These are phyloP conservation scores for Sarocladium oryzae DNA, from an alignment of 2,329 filamentous ascomycete genomes.

Conservation along the genomic window DNA sequence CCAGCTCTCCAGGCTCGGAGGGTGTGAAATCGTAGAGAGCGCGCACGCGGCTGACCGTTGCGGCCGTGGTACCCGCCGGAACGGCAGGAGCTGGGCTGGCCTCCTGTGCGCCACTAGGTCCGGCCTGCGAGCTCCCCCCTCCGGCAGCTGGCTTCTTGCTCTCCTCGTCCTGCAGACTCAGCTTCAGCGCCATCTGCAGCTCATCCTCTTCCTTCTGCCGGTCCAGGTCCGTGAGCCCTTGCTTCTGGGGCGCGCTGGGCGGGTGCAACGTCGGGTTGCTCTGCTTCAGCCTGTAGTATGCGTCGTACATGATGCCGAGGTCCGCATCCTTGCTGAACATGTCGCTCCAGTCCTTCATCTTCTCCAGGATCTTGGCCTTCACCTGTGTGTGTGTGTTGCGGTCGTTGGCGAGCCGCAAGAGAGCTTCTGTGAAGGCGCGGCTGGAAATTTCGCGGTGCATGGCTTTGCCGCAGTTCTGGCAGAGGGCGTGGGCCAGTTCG, in stretches of 20 bases:
- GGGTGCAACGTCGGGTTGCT: slow-evolving; percentile 83
- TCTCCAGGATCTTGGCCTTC: slow-evolving; percentile 92
- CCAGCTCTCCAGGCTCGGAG: slow-evolving; percentile 87
- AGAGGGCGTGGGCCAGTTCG: slow-evolving; percentile 85
- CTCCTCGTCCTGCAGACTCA: slow-evolving; percentile 86
- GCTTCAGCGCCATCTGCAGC: slow-evolving; percentile 86
- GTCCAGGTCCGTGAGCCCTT: slow-evolving; percentile 81
- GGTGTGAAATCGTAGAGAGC: slow-evolving; percentile 93
- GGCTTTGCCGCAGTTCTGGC: slow-evolving; percentile 80
- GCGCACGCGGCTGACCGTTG: slow-evolving; percentile 89
- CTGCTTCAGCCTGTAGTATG: slow-evolving; percentile 79
- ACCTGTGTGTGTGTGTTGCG: slow-evolving; percentile 94
- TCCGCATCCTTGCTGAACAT: slow-evolving; percentile 89
- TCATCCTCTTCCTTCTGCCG: slow-evolving; percentile 95
- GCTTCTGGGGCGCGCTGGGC: slow-evolving; percentile 90
- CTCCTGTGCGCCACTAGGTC: slow-evolving; percentile 28
- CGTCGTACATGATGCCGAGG: slow-evolving; percentile 95
- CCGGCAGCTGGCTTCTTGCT: slow-evolving; percentile 43
- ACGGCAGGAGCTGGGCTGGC: slow-evolving; percentile 45
- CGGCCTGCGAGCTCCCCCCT: slow-evolving; percentile 21
- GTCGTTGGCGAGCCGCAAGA: slow-evolving; percentile 85
- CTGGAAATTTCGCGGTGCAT: slow-evolving; percentile 88
- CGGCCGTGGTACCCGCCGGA: slow-evolving; percentile 82
- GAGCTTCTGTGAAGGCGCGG: slow-evolving; percentile 87
- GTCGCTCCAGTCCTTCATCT: slow-evolving; percentile 93